These are phyloP conservation scores for Ganoderma lucidum DNA, from an alignment of 1,284 basidiomycete species.

Conservation along the genomic window DNA sequence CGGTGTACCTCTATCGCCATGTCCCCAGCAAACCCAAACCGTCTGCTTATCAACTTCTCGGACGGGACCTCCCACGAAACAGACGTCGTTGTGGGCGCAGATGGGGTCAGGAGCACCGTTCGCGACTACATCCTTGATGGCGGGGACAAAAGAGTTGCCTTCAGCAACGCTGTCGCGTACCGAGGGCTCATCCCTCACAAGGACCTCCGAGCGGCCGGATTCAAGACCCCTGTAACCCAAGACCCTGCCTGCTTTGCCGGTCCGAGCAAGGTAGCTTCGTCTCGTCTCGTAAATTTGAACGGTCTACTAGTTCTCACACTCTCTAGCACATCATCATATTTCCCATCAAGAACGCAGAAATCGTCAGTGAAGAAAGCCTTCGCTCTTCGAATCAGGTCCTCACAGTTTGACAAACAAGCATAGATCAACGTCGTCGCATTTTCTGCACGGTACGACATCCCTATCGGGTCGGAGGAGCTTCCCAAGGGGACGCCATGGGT, in stretches of 20 bases:
- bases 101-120: constrained; percentile 58
- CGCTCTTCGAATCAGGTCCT: not conserved
- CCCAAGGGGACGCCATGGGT: constrained; percentile 55
- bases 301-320: not conserved
- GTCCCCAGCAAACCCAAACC: constrained; percentile 37
- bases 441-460: constrained; percentile 48
- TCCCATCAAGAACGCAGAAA: constrained; percentile 53
- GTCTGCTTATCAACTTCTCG: constrained; percentile 49
- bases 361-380: constrained; percentile 41
- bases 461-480: constrained; percentile 47
- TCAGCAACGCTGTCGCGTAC: constrained; percentile 57
- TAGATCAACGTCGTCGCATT: constrained; percentile 67
- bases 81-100: constrained; percentile 62
- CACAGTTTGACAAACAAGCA: not conserved
- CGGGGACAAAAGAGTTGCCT: constrained; percentile 41
- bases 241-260: constrained; percentile 51
- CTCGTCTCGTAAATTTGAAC: not conserved
- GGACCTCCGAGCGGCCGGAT: constrained; percentile 47
- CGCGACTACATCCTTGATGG: constrained; percentile 41
- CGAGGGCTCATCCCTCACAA: constrained; percentile 53
- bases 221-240: constrained; percentile 48
- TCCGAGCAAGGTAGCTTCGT: constrained; percentile 47
- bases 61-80: constrained; percentile 56
- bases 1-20: constrained; percentile 50
- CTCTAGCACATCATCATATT: constrained; percentile 63